Conservation (phyloP, 495 filamentous ascomycete species). For the Trichoderma reesei region DNA sequence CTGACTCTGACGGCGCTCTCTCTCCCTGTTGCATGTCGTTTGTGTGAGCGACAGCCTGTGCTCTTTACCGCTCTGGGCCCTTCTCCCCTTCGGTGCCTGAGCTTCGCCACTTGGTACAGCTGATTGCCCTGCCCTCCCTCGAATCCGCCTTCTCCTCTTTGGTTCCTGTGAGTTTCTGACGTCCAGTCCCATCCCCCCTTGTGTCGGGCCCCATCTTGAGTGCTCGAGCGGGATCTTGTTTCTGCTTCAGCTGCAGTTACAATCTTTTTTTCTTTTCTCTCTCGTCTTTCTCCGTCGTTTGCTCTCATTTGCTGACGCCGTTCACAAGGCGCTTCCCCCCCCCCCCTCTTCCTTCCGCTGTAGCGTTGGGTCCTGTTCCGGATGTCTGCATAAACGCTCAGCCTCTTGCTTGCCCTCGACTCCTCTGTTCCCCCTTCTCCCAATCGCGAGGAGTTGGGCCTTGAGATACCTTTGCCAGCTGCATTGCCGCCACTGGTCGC, state of each 20-base stretch:
- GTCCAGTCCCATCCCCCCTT: not conserved
- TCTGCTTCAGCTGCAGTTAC: too few relatives aligned
- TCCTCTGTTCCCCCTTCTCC: not conserved
- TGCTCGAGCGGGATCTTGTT: not conserved
- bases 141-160: constrained; percentile 2
- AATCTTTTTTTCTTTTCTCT: not conserved
- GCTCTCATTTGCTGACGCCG: not conserved
- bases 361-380: not conserved
- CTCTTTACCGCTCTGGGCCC: constrained; percentile 2
- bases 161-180: constrained; percentile 1
- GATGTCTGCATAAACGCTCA: not conserved
- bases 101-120: not conserved
- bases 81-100: not conserved
- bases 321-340: not conserved
- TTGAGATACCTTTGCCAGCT: not conserved
- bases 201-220: not conserved
- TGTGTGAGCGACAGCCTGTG: not conserved
- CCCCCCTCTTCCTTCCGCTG: not conserved
- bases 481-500: not conserved
- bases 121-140: constrained; percentile 2
- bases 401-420: not conserved
- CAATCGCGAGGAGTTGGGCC: not conserved
- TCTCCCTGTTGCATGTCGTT: too few relatives aligned
- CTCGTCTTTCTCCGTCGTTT: not conserved
- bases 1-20: not conserved